Conservation (phyloP, 331 rosid genomes). For the Quercus tomentella region DNA sequence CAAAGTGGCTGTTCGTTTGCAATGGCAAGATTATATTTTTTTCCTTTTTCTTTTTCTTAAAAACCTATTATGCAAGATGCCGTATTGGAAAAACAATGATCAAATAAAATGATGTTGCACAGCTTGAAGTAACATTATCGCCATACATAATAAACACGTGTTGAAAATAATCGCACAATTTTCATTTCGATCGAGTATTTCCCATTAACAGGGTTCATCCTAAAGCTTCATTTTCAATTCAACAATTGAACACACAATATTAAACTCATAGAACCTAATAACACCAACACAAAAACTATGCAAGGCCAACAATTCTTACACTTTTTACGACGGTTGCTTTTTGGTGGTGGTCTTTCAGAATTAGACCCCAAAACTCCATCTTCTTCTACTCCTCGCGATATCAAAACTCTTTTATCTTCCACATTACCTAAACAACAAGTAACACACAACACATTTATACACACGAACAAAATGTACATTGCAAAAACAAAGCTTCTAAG, state of each 20-base stretch:
- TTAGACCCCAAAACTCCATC: conserved; percentile 11
- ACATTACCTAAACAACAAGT: conserved; percentile 38
- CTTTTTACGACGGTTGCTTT: conserved; percentile 51
- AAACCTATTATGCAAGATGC: no score
- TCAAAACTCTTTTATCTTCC: conserved; percentile 28
- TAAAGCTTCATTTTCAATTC: not conserved
- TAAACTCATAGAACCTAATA: not conserved
- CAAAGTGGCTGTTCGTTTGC: no score
- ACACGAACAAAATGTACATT: not conserved
- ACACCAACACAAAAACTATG: conserved; percentile 8
- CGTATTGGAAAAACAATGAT: no score
- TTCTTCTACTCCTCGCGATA: conserved; percentile 20
- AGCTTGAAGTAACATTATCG: no score
- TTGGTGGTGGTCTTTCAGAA: conserved; percentile 38
- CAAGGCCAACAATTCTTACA: conserved; percentile 49
- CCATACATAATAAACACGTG: no score
- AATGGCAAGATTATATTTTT: no score
- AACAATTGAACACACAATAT: not conserved
- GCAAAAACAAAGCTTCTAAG: not conserved
- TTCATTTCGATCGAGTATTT: no score
- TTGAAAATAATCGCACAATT: no score
- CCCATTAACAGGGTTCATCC: no score
- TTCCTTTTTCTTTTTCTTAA: no score
- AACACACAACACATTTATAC: not conserved
- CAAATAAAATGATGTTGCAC: no score